These are phyloP conservation scores for Cyberlindnera lachancei DNA, from an alignment of 805 yeast genomes.

Conservation along the genomic window DNA sequence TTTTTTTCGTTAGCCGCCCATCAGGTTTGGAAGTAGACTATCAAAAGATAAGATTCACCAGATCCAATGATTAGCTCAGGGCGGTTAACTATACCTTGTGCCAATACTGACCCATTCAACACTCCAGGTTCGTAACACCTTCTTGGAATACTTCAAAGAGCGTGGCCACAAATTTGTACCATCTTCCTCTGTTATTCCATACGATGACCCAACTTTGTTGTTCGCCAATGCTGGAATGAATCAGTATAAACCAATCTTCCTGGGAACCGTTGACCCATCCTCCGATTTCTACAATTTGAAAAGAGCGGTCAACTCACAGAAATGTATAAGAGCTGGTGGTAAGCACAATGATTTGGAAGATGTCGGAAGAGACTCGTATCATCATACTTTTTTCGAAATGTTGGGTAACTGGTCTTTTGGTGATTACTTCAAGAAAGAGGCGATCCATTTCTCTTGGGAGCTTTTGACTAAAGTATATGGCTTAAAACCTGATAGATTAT, in stretches of 20 bases:
- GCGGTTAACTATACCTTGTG: slow-evolving; percentile 1
- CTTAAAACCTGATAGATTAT: slow-evolving; percentile 68
- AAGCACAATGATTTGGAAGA: slow-evolving; percentile 97
- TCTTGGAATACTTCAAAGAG: slow-evolving; percentile 69
- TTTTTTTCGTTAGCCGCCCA: neutral
- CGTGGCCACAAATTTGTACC: slow-evolving; percentile 76
- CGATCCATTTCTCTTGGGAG: slow-evolving; percentile 86
- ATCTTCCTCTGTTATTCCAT: slow-evolving; percentile 92
- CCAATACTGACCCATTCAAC: neutral
- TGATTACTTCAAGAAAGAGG: slow-evolving; percentile 95
- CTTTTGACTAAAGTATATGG: slow-evolving; percentile 81
- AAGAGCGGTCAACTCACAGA: slow-evolving; percentile 92
- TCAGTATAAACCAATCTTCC: slow-evolving; percentile 94
- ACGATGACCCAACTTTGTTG: slow-evolving; percentile 92
- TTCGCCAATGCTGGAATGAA: slow-evolving; percentile 99
- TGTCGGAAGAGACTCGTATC: slow-evolving; percentile 96
- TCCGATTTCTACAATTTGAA: slow-evolving; percentile 78
- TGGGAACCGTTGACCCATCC: slow-evolving; percentile 95
- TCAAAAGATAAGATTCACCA: neutral
- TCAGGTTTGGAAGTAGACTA: neutral
- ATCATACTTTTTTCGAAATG: slow-evolving; percentile 98
- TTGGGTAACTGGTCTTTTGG: slow-evolving; percentile 99
- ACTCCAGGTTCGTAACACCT: slow-evolving; percentile 66
- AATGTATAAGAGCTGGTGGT: slow-evolving; percentile 99
- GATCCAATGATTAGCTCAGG: neutral